Conservation (phyloP, 345 rosid genomes). For the Syzygium jambos region DNA sequence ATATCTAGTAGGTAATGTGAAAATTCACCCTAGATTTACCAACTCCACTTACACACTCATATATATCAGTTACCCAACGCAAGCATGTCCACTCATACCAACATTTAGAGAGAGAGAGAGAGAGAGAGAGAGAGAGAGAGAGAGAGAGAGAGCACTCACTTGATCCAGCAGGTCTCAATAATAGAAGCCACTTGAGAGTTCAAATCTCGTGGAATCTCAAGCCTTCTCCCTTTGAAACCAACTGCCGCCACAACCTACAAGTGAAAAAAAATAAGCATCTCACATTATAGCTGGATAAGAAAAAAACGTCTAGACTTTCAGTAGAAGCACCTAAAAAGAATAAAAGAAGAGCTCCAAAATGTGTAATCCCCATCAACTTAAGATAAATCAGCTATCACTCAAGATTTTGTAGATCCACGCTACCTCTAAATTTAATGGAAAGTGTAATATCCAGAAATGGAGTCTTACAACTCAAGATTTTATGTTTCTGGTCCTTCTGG, state of each 20-base stretch:
- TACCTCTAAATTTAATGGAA: background rate
- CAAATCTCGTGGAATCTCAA: conserved; percentile 78
- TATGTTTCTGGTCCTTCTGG: background rate
- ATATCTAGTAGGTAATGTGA: background rate
- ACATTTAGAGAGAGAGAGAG: background rate
- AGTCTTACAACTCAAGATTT: background rate
- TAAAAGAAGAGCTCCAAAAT: background rate
- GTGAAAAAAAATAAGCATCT: background rate
- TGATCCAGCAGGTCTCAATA: conserved; percentile 93
- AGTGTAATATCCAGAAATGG: background rate
- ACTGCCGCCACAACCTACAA: conserved; percentile 97
- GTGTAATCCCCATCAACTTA: background rate
- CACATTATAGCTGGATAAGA: background rate
- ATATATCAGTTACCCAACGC: background rate
- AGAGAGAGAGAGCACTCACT: conserved; percentile 28
- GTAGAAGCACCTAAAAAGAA: background rate
- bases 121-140: background rate
- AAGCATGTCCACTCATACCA: background rate
- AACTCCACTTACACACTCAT: background rate
- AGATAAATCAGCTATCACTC: background rate
- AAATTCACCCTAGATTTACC: background rate
- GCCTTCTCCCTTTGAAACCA: conserved; percentile 87
- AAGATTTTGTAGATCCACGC: background rate
- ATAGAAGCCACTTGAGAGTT: conserved; percentile 76
- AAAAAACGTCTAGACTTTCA: background rate